These are phyloP conservation scores for Setomelanomma holmii DNA, from an alignment of 2,329 filamentous ascomycete genomes.

Conservation along the genomic window DNA sequence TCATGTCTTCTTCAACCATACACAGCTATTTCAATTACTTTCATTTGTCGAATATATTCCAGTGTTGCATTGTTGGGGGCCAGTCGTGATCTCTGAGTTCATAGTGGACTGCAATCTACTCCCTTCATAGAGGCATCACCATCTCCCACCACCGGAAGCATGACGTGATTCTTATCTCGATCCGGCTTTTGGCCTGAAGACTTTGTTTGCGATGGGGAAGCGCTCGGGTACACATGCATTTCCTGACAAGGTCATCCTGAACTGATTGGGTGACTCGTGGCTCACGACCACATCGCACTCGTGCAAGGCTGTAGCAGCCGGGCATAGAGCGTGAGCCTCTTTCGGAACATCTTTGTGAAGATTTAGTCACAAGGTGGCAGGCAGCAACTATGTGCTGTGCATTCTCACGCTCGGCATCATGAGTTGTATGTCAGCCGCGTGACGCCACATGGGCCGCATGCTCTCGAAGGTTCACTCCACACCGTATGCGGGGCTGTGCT, in stretches of 20 bases:
- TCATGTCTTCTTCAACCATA: background rate
- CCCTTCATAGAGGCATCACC: background rate
- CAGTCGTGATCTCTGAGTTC: background rate
- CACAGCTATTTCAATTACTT: background rate
- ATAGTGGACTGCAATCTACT: background rate
- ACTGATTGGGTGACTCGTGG: background rate
- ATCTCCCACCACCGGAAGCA: background rate
- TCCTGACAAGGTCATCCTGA: background rate
- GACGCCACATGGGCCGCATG: slow-evolving; percentile 14
- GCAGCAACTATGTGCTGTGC: slow-evolving; percentile 7
- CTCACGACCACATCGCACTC: background rate
- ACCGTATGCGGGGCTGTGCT: slow-evolving; percentile 26
- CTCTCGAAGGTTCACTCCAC: slow-evolving; percentile 7
- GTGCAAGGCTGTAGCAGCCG: background rate
- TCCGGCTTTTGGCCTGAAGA: background rate
- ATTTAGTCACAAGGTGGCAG: slow-evolving; percentile 13
- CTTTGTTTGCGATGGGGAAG: background rate
- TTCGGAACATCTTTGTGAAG: background rate
- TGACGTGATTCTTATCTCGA: background rate
- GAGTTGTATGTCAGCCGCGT: slow-evolving; percentile 19
- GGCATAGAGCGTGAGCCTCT: background rate
- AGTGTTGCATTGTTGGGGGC: background rate
- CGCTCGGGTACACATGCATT: background rate
- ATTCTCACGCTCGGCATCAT: slow-evolving; percentile 6
- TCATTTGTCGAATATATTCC: background rate